Base-by-base conservation (phyloP, 2,329 filamentous ascomycete species). In the Epichloe festucae region DNA sequence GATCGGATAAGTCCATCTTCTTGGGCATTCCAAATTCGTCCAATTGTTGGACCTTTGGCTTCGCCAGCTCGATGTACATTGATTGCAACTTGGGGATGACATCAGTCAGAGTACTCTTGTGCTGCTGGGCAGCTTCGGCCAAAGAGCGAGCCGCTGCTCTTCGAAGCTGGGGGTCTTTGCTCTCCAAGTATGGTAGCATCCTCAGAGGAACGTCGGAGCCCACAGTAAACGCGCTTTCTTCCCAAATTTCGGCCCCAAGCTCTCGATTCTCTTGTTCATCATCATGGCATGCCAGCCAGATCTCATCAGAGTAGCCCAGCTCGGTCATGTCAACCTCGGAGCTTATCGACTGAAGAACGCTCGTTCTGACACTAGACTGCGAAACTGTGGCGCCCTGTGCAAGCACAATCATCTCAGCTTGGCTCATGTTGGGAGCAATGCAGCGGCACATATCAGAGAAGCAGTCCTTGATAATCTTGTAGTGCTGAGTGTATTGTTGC, bases 21-120 rank as follows among this genome's bases (percentile, higher is more conserved):
- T 82, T 85, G 3, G 89, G 87, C 87, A 98, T 95, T 50, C 94
- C 93, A 63, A 89, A 97, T 56, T 91, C 85, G 63, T 98, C 91
- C 40, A 91, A 82, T 60, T 91, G 83, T 11, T 89, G 88, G 46
- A 85, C 79, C 53, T 85, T 82, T 2, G 89, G 87, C 65, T 93
- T 94, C 6, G 87, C 85, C 57, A 91, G 79, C 56, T 90, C 82
- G 44, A 76, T 67, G 64, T 98, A 98, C 2, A 79, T 80, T 5
- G 76, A 70, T 61, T 89, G 76, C 21, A 98, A 73, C 50, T 76
- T 74, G 43, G 74, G 69, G 14, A 95, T 68, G 6, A 89, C 74
- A 11, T 75, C 69, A 5, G 76, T 69, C 53, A 91, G 80, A 1
- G 77, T 77, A 1, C 75, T 67, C 5, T 74, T 75, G 54, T 87